Base-by-base conservation (phyloP, 306 rosid species). In the Ormosia semicastrata region DNA sequence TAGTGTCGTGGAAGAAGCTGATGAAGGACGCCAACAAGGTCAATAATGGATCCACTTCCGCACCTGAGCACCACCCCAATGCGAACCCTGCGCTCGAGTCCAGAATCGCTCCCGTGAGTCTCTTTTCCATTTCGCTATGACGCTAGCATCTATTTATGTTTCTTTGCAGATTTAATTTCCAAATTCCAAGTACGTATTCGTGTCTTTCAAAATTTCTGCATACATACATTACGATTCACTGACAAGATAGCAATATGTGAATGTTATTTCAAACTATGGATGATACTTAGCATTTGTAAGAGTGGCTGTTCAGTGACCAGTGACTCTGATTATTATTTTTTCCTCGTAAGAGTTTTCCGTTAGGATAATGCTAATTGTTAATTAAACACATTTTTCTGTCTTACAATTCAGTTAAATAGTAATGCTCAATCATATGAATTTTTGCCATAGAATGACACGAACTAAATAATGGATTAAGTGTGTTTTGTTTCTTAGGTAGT, bases 1-100 rank as follows among this genome's bases (percentile, higher is more conserved):
- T 95, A 71, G 98, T 95, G 66, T 95, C 98, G 36, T 95, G 97
- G 97, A 95, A 93, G 94, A 95, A 90, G 90, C 94, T 95, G 71
- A 24, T 91, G 46, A 95, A 88, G 57, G 98, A 93, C 77, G 86
- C 88, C 5, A 88, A 87, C 81, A 93, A 88, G 83, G 90, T 78
- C 70, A 87, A 69, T 81, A 75, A 77, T 83, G 97, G 86, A 74
- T 80, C 91, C 65, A 12, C 83, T 39, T 32, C 93, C 6, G 92
- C 69, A 14, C 89, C 91, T 2, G 92, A 88, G 3, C 91, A 65
- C 49, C 91, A 85, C 17, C 80, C 79, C 85, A 82, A 72, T 78
- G 88, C 78, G n/a, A 88, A 75, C 79, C 97, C 97, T 30, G 59
- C 82, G 75, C 90, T 93, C 8, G 94, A 91, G 91, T 82, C 97